These are phyloP conservation scores for Erodium texanum DNA, from an alignment of 441 rosid species.

Conservation along the genomic window DNA sequence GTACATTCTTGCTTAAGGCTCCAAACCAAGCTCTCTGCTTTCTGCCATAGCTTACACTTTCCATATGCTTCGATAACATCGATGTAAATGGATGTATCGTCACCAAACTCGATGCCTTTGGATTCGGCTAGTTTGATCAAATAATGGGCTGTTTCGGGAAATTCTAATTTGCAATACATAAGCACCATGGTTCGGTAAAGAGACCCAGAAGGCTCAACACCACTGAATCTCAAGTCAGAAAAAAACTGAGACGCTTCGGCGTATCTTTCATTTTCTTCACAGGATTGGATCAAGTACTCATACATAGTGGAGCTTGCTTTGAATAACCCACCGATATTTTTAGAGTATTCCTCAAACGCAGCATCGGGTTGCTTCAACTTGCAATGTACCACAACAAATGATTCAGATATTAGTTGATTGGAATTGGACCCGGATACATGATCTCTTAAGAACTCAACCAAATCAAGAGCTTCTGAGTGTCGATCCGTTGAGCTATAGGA, in stretches of 20 bases:
- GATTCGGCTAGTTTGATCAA: constrained; percentile 49
- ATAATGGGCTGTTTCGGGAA: constrained; percentile 82
- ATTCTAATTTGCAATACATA: constrained; percentile 61
- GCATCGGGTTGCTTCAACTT: constrained; percentile 49
- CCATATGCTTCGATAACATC: constrained; percentile 71
- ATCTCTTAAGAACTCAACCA: constrained; percentile 66
- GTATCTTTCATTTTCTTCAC: constrained; percentile 45
- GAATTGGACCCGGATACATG: constrained; percentile 31
- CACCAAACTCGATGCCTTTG: constrained; percentile 40
- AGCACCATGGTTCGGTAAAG: constrained; percentile 46
- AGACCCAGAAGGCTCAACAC: constrained; percentile 48
- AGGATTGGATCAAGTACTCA: constrained; percentile 65
- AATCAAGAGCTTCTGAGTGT: constrained; percentile 68
- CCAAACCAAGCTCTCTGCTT: constrained; percentile 83
- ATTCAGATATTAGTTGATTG: constrained; percentile 48
- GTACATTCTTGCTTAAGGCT: constrained; percentile 48
- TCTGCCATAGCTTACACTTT: constrained; percentile 65
- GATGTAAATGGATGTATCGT: constrained; percentile 35
- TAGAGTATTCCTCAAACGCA: constrained; percentile 61
- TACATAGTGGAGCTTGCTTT: constrained; percentile 46
- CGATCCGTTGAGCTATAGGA: constrained; percentile 71
- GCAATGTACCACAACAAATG: constrained; percentile 63
- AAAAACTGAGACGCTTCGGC: constrained; percentile 82
- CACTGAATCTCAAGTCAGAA: constrained; percentile 67
- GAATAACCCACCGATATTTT: constrained; percentile 34